These are phyloP conservation scores for Spongiforma sp. DNA, from an alignment of 1,284 basidiomycete species.

Conservation along the genomic window DNA sequence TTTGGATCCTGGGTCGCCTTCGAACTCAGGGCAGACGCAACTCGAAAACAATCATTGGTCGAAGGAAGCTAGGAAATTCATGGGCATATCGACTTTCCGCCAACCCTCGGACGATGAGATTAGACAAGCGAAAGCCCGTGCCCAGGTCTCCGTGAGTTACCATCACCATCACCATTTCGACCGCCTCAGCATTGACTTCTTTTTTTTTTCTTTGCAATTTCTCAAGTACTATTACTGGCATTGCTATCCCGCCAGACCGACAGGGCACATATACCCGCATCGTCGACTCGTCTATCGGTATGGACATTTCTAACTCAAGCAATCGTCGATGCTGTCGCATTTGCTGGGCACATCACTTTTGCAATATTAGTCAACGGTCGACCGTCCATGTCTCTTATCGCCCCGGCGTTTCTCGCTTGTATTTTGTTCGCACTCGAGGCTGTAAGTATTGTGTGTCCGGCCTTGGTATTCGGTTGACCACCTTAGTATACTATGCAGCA, in stretches of 20 bases:
- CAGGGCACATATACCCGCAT: constrained; percentile 77
- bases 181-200: too few species aligned
- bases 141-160: too few species aligned
- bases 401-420: constrained; percentile 81
- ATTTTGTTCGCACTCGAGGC: constrained; percentile 75
- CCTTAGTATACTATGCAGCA: constrained; percentile 55
- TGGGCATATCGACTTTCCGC: too few species aligned
- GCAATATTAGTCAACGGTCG: constrained; percentile 82
- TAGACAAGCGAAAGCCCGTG: too few species aligned
- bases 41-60: too few species aligned
- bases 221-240: constrained; percentile 65
- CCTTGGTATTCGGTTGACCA: not conserved
- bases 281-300: constrained; percentile 77
- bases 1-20: too few species aligned
- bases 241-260: constrained; percentile 78
- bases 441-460: constrained; percentile 45
- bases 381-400: constrained; percentile 77
- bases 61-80: too few species aligned
- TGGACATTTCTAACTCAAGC: constrained; percentile 83
- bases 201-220: too few species aligned
- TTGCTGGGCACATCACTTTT: constrained; percentile 85
- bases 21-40: too few species aligned
- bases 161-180: too few species aligned
- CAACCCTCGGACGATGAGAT: too few species aligned
- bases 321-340: constrained; percentile 80